A percentile compares a stretch with the other conserved stretches of the same genome.
Evolutionary conservation across 2,329 filamentous ascomycete genomes (phyloP).

Genomic region (Aspergillus tubingensis): DNA sequence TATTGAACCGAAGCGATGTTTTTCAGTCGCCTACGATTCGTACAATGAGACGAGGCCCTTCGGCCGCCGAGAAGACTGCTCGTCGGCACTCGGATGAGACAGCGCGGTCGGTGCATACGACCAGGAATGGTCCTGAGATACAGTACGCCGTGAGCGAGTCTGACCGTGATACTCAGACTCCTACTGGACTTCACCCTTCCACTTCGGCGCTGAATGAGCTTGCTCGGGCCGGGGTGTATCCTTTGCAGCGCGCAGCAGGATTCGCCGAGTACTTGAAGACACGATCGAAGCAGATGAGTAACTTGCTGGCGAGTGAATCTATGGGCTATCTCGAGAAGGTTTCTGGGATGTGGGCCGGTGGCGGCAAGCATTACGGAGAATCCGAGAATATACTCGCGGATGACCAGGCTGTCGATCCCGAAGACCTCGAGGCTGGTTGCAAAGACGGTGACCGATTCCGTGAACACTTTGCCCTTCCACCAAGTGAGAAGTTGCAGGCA

Average conservation of each 20-base stretch:
- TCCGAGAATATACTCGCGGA: slow-evolving; percentile 66
- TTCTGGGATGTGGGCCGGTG: slow-evolving; percentile 94
- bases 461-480: slow-evolving; percentile 84
- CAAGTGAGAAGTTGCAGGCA: slow-evolving; percentile 78
- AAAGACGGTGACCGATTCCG: slow-evolving; percentile 71
- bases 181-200: slow-evolving; percentile 32
- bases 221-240: slow-evolving; percentile 67
- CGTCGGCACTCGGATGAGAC: slow-evolving; percentile 40
- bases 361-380: slow-evolving; percentile 83
- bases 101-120: slow-evolving; percentile 31
- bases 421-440: slow-evolving; percentile 57
- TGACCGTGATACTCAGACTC: slow-evolving; percentile 25
- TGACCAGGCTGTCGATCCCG: slow-evolving; percentile 60
- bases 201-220: slow-evolving; percentile 60
- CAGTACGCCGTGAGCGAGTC: slow-evolving; percentile 25
- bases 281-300: slow-evolving; percentile 78
- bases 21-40: slow-evolving; percentile 76
- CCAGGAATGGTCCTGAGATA: slow-evolving; percentile 16
- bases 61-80: slow-evolving; percentile 27
- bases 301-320: slow-evolving; percentile 79
- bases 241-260: slow-evolving; percentile 78
- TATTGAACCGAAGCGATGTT: slow-evolving; percentile 81
- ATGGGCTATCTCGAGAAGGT: slow-evolving; percentile 98
- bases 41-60: slow-evolving; percentile 33
- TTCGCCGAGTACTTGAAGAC: slow-evolving; percentile 81